Evolutionary conservation across 768 basidiomycete genomes (phyloP).

Genomic region (Gautieria morchelliformis): DNA sequence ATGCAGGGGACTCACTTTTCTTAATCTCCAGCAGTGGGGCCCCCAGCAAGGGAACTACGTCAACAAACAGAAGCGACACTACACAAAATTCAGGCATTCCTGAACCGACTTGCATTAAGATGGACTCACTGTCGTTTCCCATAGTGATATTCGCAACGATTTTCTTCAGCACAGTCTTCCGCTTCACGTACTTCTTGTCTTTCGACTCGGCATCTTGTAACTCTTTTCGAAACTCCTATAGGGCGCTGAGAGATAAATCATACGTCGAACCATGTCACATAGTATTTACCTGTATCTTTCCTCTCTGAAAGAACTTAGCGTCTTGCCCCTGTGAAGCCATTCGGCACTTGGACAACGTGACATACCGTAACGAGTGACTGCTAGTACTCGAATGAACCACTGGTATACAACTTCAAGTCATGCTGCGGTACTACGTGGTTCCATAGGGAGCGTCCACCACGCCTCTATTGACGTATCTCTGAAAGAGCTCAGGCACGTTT

Average conservation of each 20-base stretch:
- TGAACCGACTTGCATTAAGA: conserved; percentile 10
- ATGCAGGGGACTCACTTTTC: conserved; percentile 65
- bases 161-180: conserved; percentile 93
- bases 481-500: conserved; percentile 17
- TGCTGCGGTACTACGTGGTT: neutral
- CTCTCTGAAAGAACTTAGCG: conserved; percentile 86
- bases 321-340: conserved; percentile 48
- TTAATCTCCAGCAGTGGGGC: conserved; percentile 96
- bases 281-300: conserved; percentile 72
- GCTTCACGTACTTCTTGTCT: conserved; percentile 92
- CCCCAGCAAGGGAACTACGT: conserved; percentile 91
- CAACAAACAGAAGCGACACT: conserved; percentile 95
- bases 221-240: conserved; percentile 82
- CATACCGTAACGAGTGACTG: neutral
- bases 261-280: conserved; percentile 5
- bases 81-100: conserved; percentile 8
- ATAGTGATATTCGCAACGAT: conserved; percentile 99
- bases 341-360: neutral
- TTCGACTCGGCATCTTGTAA: conserved; percentile 86
- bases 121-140: conserved; percentile 91
- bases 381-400: neutral
- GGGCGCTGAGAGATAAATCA: conserved; percentile 9
- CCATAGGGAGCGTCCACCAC: conserved; percentile 16
- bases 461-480: conserved; percentile 21
- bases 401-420: neutral